Conservation (phyloP, 768 basidiomycete genomes). For the Lactifluus subvellereus region DNA sequence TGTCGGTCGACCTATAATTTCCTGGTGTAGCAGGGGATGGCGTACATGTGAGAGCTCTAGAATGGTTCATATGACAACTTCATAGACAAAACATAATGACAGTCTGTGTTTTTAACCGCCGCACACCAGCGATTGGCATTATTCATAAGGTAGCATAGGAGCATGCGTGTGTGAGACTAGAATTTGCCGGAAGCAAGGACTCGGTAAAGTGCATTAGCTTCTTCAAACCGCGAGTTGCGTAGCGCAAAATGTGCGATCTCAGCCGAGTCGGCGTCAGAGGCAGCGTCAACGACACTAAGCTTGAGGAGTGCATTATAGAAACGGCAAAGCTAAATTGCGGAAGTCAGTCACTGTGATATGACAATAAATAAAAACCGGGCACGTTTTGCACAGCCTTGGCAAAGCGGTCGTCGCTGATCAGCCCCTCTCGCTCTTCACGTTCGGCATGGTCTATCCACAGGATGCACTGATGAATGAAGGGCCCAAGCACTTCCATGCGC, state of each 20-base stretch:
- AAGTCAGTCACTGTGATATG: constrained; percentile 6
- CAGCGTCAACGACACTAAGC: constrained; percentile 54
- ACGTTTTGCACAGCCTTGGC: constrained; percentile 70
- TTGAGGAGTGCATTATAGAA: constrained; percentile 71
- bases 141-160: constrained; percentile 5
- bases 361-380: constrained; percentile 24
- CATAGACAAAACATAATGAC: not conserved
- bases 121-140: not conserved
- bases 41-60: constrained; percentile 5
- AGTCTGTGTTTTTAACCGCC: not conserved
- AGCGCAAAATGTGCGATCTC: constrained; percentile 78
- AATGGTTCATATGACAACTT: constrained; percentile 3
- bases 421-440: constrained; percentile 59
- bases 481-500: constrained; percentile 57
- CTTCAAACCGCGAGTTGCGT: constrained; percentile 65
- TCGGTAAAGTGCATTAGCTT: constrained; percentile 70
- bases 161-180: constrained; percentile 21
- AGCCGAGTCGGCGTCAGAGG: constrained; percentile 60
- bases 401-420: constrained; percentile 66
- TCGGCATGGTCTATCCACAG: constrained; percentile 68
- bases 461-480: constrained; percentile 66
- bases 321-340: constrained; percentile 53
- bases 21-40: not conserved
- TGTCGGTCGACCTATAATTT: not conserved
- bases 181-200: constrained; percentile 44